These are phyloP conservation scores for Claviceps sp. DNA, from an alignment of 2,329 filamentous ascomycete species.

Conservation along the genomic window DNA sequence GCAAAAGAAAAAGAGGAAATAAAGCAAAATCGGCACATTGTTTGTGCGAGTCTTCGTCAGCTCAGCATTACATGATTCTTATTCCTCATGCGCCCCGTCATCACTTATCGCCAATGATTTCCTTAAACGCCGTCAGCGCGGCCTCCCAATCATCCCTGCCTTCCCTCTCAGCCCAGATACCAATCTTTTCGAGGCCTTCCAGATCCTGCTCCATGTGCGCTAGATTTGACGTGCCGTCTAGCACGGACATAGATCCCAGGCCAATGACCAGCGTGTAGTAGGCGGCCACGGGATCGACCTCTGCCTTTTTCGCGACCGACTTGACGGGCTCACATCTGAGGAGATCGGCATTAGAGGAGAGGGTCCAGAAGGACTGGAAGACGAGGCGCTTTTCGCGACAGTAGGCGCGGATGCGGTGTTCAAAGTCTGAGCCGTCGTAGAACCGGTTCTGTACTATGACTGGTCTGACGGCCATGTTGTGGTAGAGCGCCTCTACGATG, in stretches of 20 bases:
- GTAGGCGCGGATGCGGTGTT: conserved; percentile 42
- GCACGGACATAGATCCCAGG: conserved; percentile 25
- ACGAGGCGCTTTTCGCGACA: conserved; percentile 27
- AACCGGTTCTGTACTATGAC: conserved; percentile 68
- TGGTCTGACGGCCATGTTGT: conserved; percentile 26
- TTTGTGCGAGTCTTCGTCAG: background rate
- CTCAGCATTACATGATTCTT: background rate
- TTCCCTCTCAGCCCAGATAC: conserved; percentile 28
- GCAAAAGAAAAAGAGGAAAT: background rate
- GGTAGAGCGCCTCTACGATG: conserved; percentile 39
- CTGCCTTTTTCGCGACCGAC: conserved; percentile 29
- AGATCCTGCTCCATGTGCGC: conserved; percentile 37
- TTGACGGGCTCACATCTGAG: conserved; percentile 31
- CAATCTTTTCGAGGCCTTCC: conserved; percentile 27
- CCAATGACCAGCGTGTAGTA: conserved; percentile 37
- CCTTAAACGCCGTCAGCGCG: conserved; percentile 34
- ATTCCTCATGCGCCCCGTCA: background rate
- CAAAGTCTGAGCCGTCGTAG: conserved; percentile 43
- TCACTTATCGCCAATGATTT: conserved; percentile 14
- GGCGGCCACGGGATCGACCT: conserved; percentile 25
- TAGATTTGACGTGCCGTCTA: conserved; percentile 33
- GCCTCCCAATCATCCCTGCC: conserved; percentile 33
- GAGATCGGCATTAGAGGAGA: conserved; percentile 32
- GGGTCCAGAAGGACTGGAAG: conserved; percentile 43
- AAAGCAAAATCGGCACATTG: background rate